Percentiles rank a stretch among this genome's conserved stretches.
Evolutionary conservation across 2,329 filamentous ascomycete genomes (phyloP).

Genomic region (Aureobasidium lini): DNA sequence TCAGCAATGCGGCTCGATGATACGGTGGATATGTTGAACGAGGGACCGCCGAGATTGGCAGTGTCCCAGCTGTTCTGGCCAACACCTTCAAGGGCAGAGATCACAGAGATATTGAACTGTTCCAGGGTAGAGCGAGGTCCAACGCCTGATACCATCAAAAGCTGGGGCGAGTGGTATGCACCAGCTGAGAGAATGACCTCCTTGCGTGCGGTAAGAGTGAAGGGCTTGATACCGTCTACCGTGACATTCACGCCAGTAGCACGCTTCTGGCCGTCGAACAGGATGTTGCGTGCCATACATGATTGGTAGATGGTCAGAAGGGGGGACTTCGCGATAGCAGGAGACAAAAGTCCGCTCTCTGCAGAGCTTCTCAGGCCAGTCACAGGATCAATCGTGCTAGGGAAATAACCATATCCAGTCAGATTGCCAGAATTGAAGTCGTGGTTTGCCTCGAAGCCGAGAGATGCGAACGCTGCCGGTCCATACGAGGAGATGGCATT

Average conservation of each 20-base stretch:
- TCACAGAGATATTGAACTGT: constrained; percentile 23
- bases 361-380: constrained; percentile 22
- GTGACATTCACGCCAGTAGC: constrained; percentile 22
- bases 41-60: background rate
- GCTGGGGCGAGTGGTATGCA: constrained; percentile 25
- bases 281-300: constrained; percentile 27
- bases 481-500: constrained; percentile 24
- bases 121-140: constrained; percentile 32
- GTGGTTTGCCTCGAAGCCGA: constrained; percentile 24
- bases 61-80: constrained; percentile 9
- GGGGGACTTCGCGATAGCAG: background rate
- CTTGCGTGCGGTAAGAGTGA: constrained; percentile 31
- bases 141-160: constrained; percentile 26
- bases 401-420: constrained; percentile 19
- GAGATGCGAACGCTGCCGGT: constrained; percentile 20
- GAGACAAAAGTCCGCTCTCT: constrained; percentile 22
- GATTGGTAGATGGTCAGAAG: background rate
- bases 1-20: background rate
- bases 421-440: constrained; percentile 22
- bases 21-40: background rate
- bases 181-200: constrained; percentile 27
- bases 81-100: constrained; percentile 1
- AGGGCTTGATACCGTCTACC: constrained; percentile 19
- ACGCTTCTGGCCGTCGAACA: constrained; percentile 25
- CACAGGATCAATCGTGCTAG: constrained; percentile 26